phyloP scores from a whole-genome alignment of 768 basidiomycete species.

The Pulveroboletus frians region DNA sequence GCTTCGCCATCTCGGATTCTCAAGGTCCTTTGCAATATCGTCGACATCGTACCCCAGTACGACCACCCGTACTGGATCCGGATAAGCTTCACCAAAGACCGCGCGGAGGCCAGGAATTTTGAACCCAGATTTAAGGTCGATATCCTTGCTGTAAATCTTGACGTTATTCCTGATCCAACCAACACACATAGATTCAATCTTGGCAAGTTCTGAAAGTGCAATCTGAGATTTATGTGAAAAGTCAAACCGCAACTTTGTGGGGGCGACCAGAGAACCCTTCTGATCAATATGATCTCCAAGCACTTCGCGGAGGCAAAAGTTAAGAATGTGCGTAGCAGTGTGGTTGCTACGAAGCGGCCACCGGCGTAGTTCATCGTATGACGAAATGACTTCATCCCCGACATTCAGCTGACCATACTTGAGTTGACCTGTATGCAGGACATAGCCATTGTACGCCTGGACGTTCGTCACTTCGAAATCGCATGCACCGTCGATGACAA shows the following conservation, averaged over 20 bases:
- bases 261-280: conserved; percentile 95
- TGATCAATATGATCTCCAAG: conserved; percentile 98
- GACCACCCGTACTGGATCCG: conserved; percentile 95
- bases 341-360: conserved; percentile 98
- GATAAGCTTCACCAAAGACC: conserved; percentile 97
- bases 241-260: conserved; percentile 94
- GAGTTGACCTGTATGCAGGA: conserved; percentile 84
- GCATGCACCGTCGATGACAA: conserved; percentile 84
- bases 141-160: conserved; percentile 81
- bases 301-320: conserved; percentile 86
- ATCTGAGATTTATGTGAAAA: conserved; percentile 95
- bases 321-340: conserved; percentile 97
- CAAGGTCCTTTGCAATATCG: conserved; percentile 78
- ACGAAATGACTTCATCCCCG: conserved; percentile 78
- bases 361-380: conserved; percentile 93
- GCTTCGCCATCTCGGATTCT: conserved; percentile 84
- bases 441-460: conserved; percentile 92
- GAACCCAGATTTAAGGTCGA: conserved; percentile 70
- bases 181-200: conserved; percentile 78
- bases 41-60: conserved; percentile 84
- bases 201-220: conserved; percentile 63
- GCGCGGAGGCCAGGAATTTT: conserved; percentile 92
- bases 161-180: conserved; percentile 92
- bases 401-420: conserved; percentile 83
- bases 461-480: conserved; percentile 95